Percentiles rank a stretch among this genome's conserved stretches.
phyloP scores from a whole-genome alignment of 2,329 filamentous ascomycete species.

The Diaporthe capsici region DNA sequence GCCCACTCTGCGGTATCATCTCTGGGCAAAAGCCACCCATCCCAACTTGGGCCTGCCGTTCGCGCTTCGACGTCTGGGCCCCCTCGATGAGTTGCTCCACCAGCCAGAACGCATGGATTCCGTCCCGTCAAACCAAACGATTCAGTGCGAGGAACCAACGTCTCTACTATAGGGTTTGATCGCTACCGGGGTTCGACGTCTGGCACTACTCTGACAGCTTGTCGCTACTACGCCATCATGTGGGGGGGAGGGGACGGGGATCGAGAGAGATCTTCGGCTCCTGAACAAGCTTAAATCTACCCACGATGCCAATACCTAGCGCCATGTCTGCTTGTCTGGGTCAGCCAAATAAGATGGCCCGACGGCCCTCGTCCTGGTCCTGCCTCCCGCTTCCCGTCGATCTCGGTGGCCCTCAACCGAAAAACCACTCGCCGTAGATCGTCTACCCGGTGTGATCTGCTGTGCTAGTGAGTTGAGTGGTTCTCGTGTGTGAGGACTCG shows the following conservation, averaged over 20 bases:
- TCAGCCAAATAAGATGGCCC: constrained; percentile 24
- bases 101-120: constrained; percentile 3
- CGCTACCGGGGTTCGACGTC: constrained; percentile 12
- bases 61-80: constrained; percentile 2
- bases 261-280: constrained; percentile 28
- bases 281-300: constrained; percentile 33
- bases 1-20: constrained; percentile 13
- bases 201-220: constrained; percentile 20
- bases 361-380: constrained; percentile 27
- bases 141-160: constrained; percentile 28
- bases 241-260: constrained; percentile 1
- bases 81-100: background rate
- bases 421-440: constrained; percentile 3
- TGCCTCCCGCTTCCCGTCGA: constrained; percentile 13
- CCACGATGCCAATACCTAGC: constrained; percentile 11
- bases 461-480: background rate
- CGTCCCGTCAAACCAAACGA: constrained; percentile 23
- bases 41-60: constrained; percentile 19
- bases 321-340: background rate
- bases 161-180: constrained; percentile 28
- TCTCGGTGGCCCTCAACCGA: constrained; percentile 27
- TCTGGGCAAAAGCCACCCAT: constrained; percentile 24
- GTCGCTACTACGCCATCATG: constrained; percentile 19
- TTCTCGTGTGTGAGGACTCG: constrained; percentile 12
- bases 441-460: constrained; percentile 14